Percentiles rank a stretch among this genome's conserved stretches.
Conservation (phyloP, 192 early-diverging fungal genomes). For the Rhizoclosmatium globosum region DNA sequence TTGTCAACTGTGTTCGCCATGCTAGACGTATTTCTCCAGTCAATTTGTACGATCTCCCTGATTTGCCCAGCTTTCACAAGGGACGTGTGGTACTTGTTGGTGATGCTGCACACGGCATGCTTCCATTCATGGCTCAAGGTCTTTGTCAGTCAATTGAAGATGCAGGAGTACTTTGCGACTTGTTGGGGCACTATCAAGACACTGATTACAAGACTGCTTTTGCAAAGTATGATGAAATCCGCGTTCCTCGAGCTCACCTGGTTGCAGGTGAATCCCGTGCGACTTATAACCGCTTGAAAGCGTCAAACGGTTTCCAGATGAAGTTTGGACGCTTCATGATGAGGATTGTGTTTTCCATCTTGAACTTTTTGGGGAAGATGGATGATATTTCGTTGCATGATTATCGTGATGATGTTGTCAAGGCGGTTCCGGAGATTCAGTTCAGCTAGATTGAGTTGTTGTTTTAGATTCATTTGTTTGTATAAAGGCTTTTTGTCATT, state of each 20-base stretch:
- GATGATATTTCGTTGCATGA: neutral
- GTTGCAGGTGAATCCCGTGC: neutral
- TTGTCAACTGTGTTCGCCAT: neutral
- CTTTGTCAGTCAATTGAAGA: neutral
- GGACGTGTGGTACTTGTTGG: neutral
- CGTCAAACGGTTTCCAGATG: neutral
- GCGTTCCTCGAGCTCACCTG: neutral
- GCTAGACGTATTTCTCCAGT: neutral
- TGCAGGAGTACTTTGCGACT: too few species aligned
- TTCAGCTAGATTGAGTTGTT: too few species aligned
- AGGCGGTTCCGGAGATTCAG: too few species aligned
- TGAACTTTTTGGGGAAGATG: neutral
- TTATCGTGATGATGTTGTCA: neutral
- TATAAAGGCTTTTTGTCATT: too few species aligned
- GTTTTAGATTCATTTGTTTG: too few species aligned
- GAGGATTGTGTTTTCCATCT: neutral
- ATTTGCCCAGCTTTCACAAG: neutral
- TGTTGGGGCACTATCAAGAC: too few species aligned
- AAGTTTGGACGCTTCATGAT: constrained; percentile 8
- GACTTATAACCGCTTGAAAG: neutral
- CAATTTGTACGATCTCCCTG: neutral
- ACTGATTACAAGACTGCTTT: neutral
- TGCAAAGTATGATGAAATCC: constrained; percentile 1
- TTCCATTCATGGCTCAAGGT: neutral
- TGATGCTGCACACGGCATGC: neutral